Evolutionary conservation across 441 rosid species (phyloP).

Genomic region (Gossypium schwendimanii): DNA sequence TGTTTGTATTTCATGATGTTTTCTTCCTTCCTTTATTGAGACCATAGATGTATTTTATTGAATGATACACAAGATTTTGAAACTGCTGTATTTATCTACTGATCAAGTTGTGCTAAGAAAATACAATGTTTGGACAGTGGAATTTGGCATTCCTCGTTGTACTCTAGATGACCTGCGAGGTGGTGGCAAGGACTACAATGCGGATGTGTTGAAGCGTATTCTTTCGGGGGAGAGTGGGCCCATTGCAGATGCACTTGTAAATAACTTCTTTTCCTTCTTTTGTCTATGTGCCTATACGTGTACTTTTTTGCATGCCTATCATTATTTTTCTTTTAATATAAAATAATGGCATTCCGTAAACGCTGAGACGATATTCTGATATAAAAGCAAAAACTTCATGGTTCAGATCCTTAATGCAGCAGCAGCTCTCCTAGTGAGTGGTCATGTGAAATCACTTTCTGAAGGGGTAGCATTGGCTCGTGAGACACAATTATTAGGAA

Average conservation of each 20-base stretch:
- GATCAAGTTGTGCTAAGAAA: not conserved
- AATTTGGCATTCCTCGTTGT: constrained; percentile 84
- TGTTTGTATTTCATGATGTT: not conserved
- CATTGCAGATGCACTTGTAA: constrained; percentile 77
- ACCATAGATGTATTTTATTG: not conserved
- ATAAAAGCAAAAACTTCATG: not conserved
- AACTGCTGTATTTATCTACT: not conserved
- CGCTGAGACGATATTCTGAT: constrained; percentile 8
- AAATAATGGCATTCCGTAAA: not conserved
- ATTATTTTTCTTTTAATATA: not conserved
- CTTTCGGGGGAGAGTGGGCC: constrained; percentile 75
- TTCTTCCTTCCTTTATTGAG: not conserved
- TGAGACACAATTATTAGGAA: constrained; percentile 66
- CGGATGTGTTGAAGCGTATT: constrained; percentile 50
- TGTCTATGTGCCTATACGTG: not conserved
- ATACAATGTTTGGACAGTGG: constrained; percentile 45
- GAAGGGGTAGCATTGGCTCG: constrained; percentile 75
- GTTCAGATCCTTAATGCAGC: constrained; percentile 84
- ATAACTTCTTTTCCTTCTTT: not conserved
- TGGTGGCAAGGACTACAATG: constrained; percentile 73
- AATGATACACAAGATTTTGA: not conserved
- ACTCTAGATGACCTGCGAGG: constrained; percentile 68
- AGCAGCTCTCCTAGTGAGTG: constrained; percentile 72
- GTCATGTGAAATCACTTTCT: constrained; percentile 43
- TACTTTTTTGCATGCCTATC: not conserved